Conservation (phyloP, 257 asterid genomes). For the Lycium barbarum region DNA sequence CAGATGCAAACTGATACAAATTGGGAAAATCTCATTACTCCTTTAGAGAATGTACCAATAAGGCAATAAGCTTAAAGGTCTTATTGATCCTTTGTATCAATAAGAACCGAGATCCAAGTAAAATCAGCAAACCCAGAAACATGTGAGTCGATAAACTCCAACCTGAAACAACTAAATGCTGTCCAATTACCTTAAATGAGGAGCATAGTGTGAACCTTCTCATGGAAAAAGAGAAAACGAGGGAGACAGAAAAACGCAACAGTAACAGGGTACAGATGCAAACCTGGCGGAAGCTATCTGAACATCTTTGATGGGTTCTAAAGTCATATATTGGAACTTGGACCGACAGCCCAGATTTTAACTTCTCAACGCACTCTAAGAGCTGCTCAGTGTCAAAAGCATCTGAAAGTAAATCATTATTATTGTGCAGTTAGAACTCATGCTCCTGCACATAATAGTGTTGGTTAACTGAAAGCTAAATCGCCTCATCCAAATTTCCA, state of each 20-base stretch:
- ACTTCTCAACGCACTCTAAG: conserved; percentile 79
- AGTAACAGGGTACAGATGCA: conserved; percentile 20
- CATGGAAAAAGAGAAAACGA: not conserved
- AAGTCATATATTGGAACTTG: conserved; percentile 95
- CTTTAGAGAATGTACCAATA: not conserved
- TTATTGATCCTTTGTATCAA: conserved; percentile 19
- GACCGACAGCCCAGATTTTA: conserved; percentile 74
- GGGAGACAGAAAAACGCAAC: not conserved
- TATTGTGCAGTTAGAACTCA: conserved; percentile 27
- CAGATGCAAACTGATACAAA: not conserved
- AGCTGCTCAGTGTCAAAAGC: conserved; percentile 99
- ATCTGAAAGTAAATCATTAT: conserved; percentile 56
- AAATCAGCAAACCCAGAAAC: not conserved
- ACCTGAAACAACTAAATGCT: conserved; percentile 3
- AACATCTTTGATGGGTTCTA: conserved; percentile 87
- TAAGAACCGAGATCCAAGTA: conserved; percentile 3
- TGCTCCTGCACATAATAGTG: conserved; percentile 19
- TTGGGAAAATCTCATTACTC: not conserved
- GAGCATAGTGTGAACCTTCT: not conserved
- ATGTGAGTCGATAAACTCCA: conserved; percentile 1
- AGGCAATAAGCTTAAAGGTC: not conserved
- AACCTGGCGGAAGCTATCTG: conserved; percentile 94
- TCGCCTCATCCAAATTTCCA: not conserved
- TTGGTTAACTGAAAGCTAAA: not conserved
- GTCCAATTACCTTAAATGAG: not conserved